Conservation (phyloP, 495 filamentous ascomycete species). For the Aspergillus indologenus region DNA sequence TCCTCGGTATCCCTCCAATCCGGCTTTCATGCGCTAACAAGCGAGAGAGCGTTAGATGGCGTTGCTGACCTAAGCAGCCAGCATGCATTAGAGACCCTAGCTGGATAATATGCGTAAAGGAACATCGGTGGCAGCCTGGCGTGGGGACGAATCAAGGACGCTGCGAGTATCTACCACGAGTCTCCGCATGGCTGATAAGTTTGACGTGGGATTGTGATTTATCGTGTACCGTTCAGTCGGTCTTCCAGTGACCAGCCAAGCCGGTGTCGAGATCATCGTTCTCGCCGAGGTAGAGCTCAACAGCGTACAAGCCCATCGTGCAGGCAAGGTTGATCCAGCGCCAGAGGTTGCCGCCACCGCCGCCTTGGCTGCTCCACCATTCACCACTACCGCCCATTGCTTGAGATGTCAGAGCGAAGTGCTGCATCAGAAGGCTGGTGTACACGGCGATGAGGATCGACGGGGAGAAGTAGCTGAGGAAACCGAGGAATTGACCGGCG, state of each 20-base stretch:
- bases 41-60: not conserved
- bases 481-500: slow-evolving; percentile 70
- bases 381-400: slow-evolving; percentile 62
- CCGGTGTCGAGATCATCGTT: slow-evolving; percentile 66
- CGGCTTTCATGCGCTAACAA: not conserved
- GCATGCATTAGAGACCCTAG: not conserved
- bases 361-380: slow-evolving; percentile 81
- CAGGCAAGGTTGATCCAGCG: slow-evolving; percentile 87
- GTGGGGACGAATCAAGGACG: too few relatives aligned
- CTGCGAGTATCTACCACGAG: not conserved
- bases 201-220: not conserved
- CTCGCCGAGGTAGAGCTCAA: slow-evolving; percentile 82
- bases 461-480: slow-evolving; percentile 89
- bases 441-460: slow-evolving; percentile 92
- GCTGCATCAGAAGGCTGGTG: slow-evolving; percentile 93
- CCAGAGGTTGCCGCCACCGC: slow-evolving; percentile 81
- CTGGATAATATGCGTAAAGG: not conserved
- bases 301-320: slow-evolving; percentile 83
- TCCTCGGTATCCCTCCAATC: not conserved
- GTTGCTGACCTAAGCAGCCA: not conserved
- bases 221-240: slow-evolving; percentile 58
- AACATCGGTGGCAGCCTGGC: not conserved
- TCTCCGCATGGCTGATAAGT: not conserved
- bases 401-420: slow-evolving; percentile 72
- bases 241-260: slow-evolving; percentile 83